Percentiles rank a stretch among this genome's conserved stretches.
phyloP scores from a whole-genome alignment of 139 green algal genomes.

The Desmodesmus armatus region DNA sequence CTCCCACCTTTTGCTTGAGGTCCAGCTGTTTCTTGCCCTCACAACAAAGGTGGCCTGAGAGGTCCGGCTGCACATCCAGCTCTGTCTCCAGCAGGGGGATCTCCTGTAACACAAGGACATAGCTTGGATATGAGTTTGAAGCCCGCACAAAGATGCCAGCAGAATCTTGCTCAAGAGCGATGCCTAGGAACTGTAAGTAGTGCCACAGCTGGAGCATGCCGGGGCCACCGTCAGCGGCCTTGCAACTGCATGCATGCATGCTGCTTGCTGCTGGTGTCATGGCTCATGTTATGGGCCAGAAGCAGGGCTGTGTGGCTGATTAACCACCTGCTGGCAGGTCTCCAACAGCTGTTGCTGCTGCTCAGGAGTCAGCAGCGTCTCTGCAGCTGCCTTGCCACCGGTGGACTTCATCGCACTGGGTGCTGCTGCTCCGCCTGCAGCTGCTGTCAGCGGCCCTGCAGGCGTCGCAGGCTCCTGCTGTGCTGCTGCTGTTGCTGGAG shows the following conservation, averaged over 20 bases:
- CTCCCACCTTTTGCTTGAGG: constrained; percentile 30
- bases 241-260: too few relatives aligned
- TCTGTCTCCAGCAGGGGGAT: constrained; percentile 30
- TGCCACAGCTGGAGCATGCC: too few relatives aligned
- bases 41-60: too few relatives aligned
- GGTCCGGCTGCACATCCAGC: constrained; percentile 7
- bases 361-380: background rate
- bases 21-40: constrained; percentile 10
- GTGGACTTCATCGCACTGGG: background rate
- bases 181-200: too few relatives aligned
- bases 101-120: constrained; percentile 10
- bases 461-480: background rate
- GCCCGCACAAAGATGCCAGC: background rate
- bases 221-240: too few relatives aligned
- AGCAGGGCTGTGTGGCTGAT: background rate
- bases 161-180: too few relatives aligned
- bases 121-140: too few relatives aligned
- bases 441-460: background rate
- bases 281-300: background rate
- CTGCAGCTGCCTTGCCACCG: constrained; percentile 2
- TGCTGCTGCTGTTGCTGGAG: background rate
- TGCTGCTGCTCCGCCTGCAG: background rate
- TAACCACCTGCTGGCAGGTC: constrained; percentile 15
- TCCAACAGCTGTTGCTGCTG: constrained; percentile 33
- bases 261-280: background rate